Conservation (phyloP, 495 filamentous ascomycete species). For the Daldinia concentrica region DNA sequence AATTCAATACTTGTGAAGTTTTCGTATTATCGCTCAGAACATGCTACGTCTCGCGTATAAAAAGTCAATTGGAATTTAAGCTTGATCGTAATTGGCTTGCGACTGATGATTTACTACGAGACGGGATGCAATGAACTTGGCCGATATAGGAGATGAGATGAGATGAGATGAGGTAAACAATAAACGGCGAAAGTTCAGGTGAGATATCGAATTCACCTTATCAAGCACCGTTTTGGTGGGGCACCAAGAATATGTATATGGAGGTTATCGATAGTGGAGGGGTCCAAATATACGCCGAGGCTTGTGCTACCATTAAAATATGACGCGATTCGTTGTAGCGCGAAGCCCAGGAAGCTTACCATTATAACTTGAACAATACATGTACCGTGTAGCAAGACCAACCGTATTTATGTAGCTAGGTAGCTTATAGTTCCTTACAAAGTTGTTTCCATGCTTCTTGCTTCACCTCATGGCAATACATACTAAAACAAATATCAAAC, state of each 20-base stretch:
- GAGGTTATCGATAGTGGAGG: not conserved
- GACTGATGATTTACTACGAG: not conserved
- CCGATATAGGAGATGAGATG: constrained; percentile 37
- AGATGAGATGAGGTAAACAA: constrained; percentile 8
- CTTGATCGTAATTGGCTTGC: not conserved
- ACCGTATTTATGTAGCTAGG: too few species aligned
- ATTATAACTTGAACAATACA: too few species aligned
- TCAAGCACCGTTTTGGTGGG: not conserved
- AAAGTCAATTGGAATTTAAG: not conserved
- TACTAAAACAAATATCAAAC: too few species aligned
- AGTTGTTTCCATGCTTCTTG: too few species aligned
- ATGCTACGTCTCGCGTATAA: not conserved
- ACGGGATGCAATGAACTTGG: not conserved
- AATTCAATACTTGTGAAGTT: not conserved
- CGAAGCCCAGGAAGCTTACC: too few species aligned
- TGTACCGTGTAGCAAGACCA: too few species aligned
- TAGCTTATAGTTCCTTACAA: too few species aligned
- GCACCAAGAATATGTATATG: not conserved
- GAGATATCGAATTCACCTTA: constrained; percentile 14
- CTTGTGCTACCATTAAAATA: not conserved
- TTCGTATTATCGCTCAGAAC: not conserved
- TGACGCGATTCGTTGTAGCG: not conserved
- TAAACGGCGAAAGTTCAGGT: not conserved
- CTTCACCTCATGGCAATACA: too few species aligned
- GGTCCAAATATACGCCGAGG: not conserved